Evolutionary conservation across 2,329 filamentous ascomycete species (phyloP), one percentile per base, ranked within the genome.

Genomic region (Fusarium praegraminearum): DNA sequence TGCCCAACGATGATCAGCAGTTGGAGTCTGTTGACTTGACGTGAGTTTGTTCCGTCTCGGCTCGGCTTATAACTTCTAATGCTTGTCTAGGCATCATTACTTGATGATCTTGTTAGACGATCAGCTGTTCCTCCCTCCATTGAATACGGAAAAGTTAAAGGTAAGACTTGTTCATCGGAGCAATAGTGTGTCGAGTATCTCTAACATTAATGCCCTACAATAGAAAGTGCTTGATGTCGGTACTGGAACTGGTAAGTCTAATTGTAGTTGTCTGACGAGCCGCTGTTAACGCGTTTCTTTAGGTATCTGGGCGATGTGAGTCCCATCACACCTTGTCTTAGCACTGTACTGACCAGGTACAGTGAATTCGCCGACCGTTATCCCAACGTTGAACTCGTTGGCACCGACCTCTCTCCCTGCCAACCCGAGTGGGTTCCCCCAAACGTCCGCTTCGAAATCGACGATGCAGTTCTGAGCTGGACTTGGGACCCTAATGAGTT

Each of bases 221-320:
- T 15, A 59, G 36, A 62, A 62, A 38, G 51, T 57, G 2, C 47
- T 67, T 8, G 64, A 67, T 7, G 46, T 67, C 3, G 64, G 64
- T 0, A 67, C 64, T 0, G 64, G 64, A 18, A 67, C 57, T 4
- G 64, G 64, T 67, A 44, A 49, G 62, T 57, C 28, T 28, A 11
- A 9, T 28, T 28, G 28, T 6, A 12, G 3, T 1, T 2, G 6
- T 3, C 12, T 1, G 1, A 2, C 26, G 7, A 35, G 1, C 4
- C 2, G 1, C 1, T 6, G 20, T 33, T 67, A 10, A 67, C 13
- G 13, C 3, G 28, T 3, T 1, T 2, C 1, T 2, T 2, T 3
- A 67, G 64, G 65, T 5, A 67, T 67, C 8, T 67, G 65, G 65
- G 65, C 65, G 3, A 67, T 67, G 64, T 62, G n/a, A 1, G 26